Percentiles rank a stretch among this genome's conserved stretches.
Evolutionary conservation across 257 asterid species (phyloP).

Genomic region (Forsythia suspensa): DNA sequence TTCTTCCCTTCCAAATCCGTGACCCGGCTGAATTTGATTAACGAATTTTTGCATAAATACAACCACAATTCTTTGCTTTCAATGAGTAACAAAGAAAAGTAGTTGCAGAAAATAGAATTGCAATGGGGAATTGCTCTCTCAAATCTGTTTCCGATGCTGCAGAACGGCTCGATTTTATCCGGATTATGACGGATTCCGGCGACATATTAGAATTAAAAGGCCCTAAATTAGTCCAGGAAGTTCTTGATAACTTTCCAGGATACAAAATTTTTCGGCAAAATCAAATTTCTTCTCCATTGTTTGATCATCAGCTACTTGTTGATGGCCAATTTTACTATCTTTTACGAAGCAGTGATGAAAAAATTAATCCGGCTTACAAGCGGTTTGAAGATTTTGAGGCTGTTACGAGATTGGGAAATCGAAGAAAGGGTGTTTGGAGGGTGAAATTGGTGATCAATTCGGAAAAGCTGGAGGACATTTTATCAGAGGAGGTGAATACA

Average conservation of each 20-base stretch:
- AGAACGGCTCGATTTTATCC: conserved; percentile 18
- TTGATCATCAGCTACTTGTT: conserved; percentile 29
- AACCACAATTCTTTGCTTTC: background rate
- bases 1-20: conserved; percentile 17
- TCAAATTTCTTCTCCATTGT: conserved; percentile 25
- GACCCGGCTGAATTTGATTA: conserved; percentile 15
- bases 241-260: conserved; percentile 37
- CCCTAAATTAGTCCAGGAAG: conserved; percentile 39
- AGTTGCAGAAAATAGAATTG: background rate
- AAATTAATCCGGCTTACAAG: background rate
- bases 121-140: conserved; percentile 68
- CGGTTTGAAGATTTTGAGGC: background rate
- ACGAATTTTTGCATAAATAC: conserved; percentile 17
- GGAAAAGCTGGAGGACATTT: conserved; percentile 48
- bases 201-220: conserved; percentile 35
- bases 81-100: background rate
- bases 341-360: conserved; percentile 8
- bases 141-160: conserved; percentile 40
- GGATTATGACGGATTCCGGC: conserved; percentile 44
- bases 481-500: conserved; percentile 56
- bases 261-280: conserved; percentile 30
- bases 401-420: conserved; percentile 17
- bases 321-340: conserved; percentile 39
- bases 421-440: conserved; percentile 59
- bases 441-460: conserved; percentile 61